Percentiles rank a stretch among this genome's conserved stretches.
These are phyloP conservation scores for Nakaseomyces glabratus DNA, from an alignment of 1,139 yeast species.

Conservation along the genomic window DNA sequence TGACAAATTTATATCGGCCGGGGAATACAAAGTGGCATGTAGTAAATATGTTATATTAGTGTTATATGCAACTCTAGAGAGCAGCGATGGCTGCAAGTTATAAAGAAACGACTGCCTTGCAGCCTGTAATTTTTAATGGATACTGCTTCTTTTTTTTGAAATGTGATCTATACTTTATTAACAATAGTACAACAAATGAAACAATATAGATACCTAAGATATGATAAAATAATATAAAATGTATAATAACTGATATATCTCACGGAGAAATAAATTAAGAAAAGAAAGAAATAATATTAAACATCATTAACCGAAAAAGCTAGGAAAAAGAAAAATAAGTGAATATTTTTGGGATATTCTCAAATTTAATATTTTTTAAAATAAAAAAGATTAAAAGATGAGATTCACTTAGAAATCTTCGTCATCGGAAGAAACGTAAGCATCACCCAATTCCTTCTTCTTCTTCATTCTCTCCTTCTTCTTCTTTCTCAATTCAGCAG, in stretches of 20 bases:
- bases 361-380: too few relatives aligned
- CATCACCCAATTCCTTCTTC: conserved; percentile 99
- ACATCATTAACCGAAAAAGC: conserved; percentile 8
- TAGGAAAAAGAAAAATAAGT: conserved; percentile 1
- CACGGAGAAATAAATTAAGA: conserved; percentile 7
- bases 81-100: too few relatives aligned
- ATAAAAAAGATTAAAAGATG: background rate
- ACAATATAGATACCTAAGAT: conserved; percentile 7
- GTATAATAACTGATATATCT: conserved; percentile 4
- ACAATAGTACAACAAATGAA: conserved; percentile 7
- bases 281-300: conserved; percentile 11
- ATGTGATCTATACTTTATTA: conserved; percentile 5
- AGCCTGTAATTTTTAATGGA: too few relatives aligned
- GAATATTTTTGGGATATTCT: too few relatives aligned
- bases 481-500: conserved; percentile 99
- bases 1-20: too few relatives aligned
- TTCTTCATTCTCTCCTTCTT: conserved; percentile 99
- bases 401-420: conserved; percentile 12
- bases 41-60: too few relatives aligned
- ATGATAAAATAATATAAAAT: conserved; percentile 6
- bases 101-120: too few relatives aligned
- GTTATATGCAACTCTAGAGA: too few relatives aligned
- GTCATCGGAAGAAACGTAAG: conserved; percentile 94
- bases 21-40: too few relatives aligned
- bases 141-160: background rate